Conservation (phyloP, 352 stramenopile species). For the Phytophthora sojae region DNA sequence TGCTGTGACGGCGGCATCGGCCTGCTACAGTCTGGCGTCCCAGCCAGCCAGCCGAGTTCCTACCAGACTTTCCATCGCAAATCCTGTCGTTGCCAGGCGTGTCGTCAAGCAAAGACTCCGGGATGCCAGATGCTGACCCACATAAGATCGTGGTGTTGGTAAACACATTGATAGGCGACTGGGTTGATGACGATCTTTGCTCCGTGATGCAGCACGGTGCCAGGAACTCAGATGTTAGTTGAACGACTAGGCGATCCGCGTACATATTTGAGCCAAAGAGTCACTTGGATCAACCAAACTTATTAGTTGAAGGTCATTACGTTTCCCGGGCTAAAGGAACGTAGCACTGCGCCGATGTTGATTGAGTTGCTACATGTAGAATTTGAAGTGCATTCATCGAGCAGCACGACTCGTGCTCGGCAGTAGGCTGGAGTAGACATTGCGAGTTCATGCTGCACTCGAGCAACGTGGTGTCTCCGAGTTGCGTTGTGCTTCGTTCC, state of each 20-base stretch:
- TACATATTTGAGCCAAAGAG: background rate
- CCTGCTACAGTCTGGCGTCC: too few relatives aligned
- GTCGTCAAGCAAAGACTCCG: constrained; percentile 20
- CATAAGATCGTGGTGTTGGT: constrained; percentile 1
- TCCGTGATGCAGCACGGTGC: constrained; percentile 3
- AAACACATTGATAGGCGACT: background rate
- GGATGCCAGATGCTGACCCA: constrained; percentile 18
- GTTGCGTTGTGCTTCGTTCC: background rate
- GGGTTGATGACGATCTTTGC: background rate
- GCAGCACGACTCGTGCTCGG: too few relatives aligned
- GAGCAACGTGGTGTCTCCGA: background rate
- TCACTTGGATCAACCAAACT: background rate
- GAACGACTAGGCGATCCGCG: constrained; percentile 9
- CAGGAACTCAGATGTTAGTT: background rate
- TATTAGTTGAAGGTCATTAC: background rate
- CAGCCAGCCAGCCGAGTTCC: background rate
- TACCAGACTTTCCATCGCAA: constrained; percentile 9
- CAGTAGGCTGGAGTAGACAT: too few relatives aligned
- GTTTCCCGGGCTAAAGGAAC: too few relatives aligned
- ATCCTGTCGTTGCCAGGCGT: constrained; percentile 28
- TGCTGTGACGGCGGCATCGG: background rate
- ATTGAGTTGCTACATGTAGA: too few relatives aligned
- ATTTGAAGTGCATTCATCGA: too few relatives aligned
- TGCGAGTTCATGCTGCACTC: too few relatives aligned
- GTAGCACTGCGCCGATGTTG: too few relatives aligned